Evolutionary conservation across 345 rosid species (phyloP).

Genomic region (Hypericum perforatum): DNA sequence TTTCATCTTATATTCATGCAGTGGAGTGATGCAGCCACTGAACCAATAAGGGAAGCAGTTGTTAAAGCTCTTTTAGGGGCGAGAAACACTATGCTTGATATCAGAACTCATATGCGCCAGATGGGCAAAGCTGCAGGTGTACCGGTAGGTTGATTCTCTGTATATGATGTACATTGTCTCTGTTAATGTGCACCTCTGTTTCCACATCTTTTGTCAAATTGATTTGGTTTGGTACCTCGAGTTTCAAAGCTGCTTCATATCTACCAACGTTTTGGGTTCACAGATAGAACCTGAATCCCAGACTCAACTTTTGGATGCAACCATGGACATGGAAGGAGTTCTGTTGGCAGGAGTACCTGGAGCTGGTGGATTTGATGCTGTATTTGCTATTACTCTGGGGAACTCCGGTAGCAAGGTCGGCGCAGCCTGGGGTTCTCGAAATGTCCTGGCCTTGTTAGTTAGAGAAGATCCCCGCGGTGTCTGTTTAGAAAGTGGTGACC

Average conservation of each 20-base stretch:
- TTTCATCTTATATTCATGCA: constrained; percentile 26
- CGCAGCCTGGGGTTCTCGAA: constrained; percentile 58
- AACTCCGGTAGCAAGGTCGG: constrained; percentile 45
- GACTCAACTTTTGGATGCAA: constrained; percentile 63
- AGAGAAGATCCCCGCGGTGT: constrained; percentile 88
- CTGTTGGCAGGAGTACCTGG: constrained; percentile 91
- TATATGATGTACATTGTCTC: background rate
- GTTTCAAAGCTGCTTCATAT: background rate
- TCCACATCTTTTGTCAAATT: background rate
- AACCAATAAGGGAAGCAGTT: constrained; percentile 46
- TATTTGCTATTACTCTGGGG: constrained; percentile 67
- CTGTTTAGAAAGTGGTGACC: constrained; percentile 68
- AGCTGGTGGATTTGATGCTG: constrained; percentile 95
- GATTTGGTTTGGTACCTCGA: background rate
- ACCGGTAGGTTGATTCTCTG: constrained; percentile 38
- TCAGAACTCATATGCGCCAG: constrained; percentile 63
- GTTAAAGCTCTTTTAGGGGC: constrained; percentile 55
- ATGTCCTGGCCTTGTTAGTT: constrained; percentile 76
- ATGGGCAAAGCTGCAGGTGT: constrained; percentile 88
- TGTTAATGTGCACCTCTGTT: background rate
- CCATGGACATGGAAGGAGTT: constrained; percentile 82
- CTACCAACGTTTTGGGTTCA: constrained; percentile 18
- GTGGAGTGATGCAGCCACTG: constrained; percentile 69
- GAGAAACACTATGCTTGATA: constrained; percentile 61
- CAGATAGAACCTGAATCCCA: constrained; percentile 91